phyloP scores from a whole-genome alignment of 371 early-diverging fungal genomes.

The Zychaea mexicana region DNA sequence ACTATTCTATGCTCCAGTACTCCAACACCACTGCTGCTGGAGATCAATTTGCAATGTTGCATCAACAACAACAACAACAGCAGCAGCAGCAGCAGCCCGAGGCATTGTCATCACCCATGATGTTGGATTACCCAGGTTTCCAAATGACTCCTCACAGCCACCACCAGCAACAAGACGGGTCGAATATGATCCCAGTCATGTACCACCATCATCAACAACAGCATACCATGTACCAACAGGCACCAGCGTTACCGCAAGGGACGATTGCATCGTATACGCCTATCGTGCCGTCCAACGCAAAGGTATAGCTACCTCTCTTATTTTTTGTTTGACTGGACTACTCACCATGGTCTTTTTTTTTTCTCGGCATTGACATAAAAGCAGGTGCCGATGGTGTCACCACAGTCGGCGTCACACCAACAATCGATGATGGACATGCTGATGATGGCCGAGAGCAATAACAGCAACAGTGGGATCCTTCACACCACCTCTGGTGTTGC shows the following conservation, averaged over 20 bases:
- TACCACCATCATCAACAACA: neutral
- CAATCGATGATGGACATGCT: conserved; percentile 4
- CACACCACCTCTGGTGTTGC: no score
- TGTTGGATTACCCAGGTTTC: neutral
- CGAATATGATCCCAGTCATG: neutral
- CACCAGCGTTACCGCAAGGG: neutral
- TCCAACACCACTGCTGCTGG: neutral
- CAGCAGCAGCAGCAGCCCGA: conserved; percentile 8
- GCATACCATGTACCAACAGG: neutral
- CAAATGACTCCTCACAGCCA: neutral
- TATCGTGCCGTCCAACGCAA: neutral
- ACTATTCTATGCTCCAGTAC: neutral
- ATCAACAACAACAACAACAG: conserved; percentile 12
- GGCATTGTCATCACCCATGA: neutral
- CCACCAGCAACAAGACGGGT: neutral
- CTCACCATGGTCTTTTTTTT: neutral
- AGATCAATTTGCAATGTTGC: neutral
- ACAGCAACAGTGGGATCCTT: neutral
- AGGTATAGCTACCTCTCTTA: neutral
- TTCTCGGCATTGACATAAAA: neutral
- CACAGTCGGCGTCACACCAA: neutral
- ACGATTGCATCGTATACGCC: neutral
- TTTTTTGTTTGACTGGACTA: neutral
- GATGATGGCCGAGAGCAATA: conserved; percentile 1
- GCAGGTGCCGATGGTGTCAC: conserved; percentile 1